Evolutionary conservation across 2,329 filamentous ascomycete genomes (phyloP), one percentile per base, ranked within the genome.

Genomic region (Epichloe aotearoae): DNA sequence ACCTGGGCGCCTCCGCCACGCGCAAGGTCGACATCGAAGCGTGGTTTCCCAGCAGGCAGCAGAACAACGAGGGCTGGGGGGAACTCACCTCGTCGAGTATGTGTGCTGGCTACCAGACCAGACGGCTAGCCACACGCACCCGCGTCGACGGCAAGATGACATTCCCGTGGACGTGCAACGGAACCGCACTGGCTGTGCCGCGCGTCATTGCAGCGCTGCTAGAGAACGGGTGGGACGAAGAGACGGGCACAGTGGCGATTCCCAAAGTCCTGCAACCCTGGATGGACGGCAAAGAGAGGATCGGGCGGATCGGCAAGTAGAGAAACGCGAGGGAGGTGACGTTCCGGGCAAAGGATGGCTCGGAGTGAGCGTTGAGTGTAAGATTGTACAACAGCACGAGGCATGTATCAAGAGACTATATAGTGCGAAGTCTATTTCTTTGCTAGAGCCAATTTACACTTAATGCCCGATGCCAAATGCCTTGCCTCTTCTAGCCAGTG

Each of bases 1-100:
- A 98, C 66, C 81, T 98, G 1, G 93, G 93, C 56, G 91, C 93
- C 7, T 90, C 86, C 30, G 93, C 93, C 12, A 77, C 74, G 20
- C 79, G 90, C 54, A 98, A 98, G 67, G 78, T 84, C 56, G 93
- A 98, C 65, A 95, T 98, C 50, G 93, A 98, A 64, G 88, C 87
- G 3, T 90, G 84, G 68, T 97, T 98, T 71, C 93, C 93, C 0
- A 90, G 86, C 40, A 79, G 91, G 4, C 73, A 70, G 47, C 72
- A 74, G 26, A 76, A 60, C 33, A 53, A 57, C 42, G 57, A 73
- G 50, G 89, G 88, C 33, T 98, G 90, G 86, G 93, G 93, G 45
- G 93, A 98, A 69, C 83, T 98, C 49, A 95, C 90, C 0, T 91
- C 85, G 42, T 83, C 88, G 0, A 94, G 87, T 55, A 83, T 91